Evolutionary conservation across 2,329 filamentous ascomycete species (phyloP), one percentile per base, ranked within the genome.

Genomic region (Paecilomyces sp.): DNA sequence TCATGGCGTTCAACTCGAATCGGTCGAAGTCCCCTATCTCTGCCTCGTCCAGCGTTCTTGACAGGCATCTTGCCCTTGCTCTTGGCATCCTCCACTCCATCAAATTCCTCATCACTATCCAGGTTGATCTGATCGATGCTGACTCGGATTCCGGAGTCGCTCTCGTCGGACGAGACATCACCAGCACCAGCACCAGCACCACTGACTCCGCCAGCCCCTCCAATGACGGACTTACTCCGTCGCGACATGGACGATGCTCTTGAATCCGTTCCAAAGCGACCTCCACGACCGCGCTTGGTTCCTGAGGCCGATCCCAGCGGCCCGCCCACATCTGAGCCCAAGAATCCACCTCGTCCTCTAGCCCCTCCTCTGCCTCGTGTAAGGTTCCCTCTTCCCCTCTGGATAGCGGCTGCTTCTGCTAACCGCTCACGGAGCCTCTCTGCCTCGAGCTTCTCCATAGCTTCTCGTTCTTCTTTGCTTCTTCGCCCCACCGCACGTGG

Each of bases 91-190:
- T 63, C 63, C 33, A 58, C 62, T 34, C 66, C 68, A 3, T 76
- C 71, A n/a, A 74, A 71, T 54, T 80, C 78, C 31, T 83, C 82
- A 59, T 85, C 80, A 55, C 80, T 83, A 12, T 82, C 78, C 12
- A 86, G 68, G 62, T 80, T 80, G 62, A 85, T 81, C n/a, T 78
- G 71, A 63, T 87, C 84, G 58, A 88, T 83, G 62, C 84, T 80
- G 57, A 80, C 74, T 57, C 80, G 76, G 50, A 77, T 74, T 25
- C 74, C 78, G 25, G 74, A 71, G 51, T 78, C 75, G 31, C 72
- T 72, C 55, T 81, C 82, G 58, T 84, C 82, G 50, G 67, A 74
- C 30, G 73, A 77, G 41, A 70, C 65, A 61, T 73, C 69, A n/a
- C 57, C 65, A 30, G 58, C 61, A 13, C 57, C 65, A 30, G 58